Conservation (phyloP, 2,329 filamentous ascomycete genomes). For the Aspergillus glaucus region DNA sequence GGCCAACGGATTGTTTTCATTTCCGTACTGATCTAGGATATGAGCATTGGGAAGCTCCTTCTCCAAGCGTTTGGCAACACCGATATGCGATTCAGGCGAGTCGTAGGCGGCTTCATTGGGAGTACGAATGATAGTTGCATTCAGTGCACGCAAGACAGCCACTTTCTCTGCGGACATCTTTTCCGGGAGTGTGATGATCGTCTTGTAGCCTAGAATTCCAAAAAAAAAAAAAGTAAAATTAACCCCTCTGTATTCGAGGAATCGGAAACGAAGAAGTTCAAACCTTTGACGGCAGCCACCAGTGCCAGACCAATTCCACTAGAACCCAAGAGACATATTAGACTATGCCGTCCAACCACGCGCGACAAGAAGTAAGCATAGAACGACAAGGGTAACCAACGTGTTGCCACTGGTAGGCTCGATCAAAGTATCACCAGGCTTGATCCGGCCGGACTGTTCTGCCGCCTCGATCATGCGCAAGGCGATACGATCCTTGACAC, state of each 20-base stretch:
- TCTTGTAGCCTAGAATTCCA: slow-evolving; percentile 65
- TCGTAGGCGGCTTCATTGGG: slow-evolving; percentile 95
- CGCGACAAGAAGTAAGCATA: background rate
- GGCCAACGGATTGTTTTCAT: slow-evolving; percentile 82
- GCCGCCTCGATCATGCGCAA: slow-evolving; percentile 96
- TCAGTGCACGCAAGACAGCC: slow-evolving; percentile 83
- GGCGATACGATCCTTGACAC: slow-evolving; percentile 91
- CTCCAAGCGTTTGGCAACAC: slow-evolving; percentile 79
- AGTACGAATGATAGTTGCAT: slow-evolving; percentile 95
- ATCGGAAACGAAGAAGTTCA: slow-evolving; percentile 1
- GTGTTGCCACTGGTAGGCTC: slow-evolving; percentile 98
- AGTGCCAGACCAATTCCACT: slow-evolving; percentile 87
- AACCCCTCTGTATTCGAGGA: background rate
- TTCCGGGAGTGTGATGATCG: slow-evolving; percentile 96
- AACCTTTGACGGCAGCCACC: slow-evolving; percentile 81
- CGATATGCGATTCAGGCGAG: slow-evolving; percentile 92
- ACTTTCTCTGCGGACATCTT: slow-evolving; percentile 99
- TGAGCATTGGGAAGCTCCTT: slow-evolving; percentile 97
- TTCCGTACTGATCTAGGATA: slow-evolving; percentile 94
- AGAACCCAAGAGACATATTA: background rate
- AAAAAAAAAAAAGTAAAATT: background rate
- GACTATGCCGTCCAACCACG: background rate
- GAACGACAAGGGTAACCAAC: slow-evolving; percentile 25
- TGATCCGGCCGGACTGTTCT: slow-evolving; percentile 84
- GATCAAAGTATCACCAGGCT: slow-evolving; percentile 93